These are phyloP conservation scores for Sisymbrium altissimum DNA, from an alignment of 345 rosid species.

Conservation along the genomic window DNA sequence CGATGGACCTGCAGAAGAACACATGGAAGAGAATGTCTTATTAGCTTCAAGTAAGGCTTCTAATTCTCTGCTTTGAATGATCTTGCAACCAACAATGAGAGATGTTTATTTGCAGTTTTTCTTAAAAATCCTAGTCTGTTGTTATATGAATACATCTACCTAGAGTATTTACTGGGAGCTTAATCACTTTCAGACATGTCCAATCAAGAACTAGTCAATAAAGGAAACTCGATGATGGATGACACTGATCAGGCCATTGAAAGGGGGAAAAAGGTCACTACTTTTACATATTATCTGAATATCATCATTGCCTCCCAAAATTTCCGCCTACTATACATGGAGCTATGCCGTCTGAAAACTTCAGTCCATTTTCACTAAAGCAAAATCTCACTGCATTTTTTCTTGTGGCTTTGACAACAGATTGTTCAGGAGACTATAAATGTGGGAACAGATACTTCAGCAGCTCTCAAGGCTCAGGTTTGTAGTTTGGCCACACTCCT, in stretches of 20 bases:
- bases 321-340: not conserved
- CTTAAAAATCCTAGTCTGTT: not conserved
- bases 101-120: not conserved
- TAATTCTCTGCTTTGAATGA: not conserved
- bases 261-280: constrained; percentile 66
- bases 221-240: constrained; percentile 79
- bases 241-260: constrained; percentile 96
- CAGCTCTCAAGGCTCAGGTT: constrained; percentile 93
- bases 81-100: constrained; percentile 9
- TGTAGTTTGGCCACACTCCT: constrained; percentile 12
- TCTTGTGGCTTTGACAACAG: constrained; percentile 36
- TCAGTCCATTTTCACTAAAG: not conserved
- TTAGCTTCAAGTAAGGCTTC: constrained; percentile 74
- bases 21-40: constrained; percentile 77
- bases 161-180: constrained; percentile 15
- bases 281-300: not conserved
- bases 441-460: constrained; percentile 88
- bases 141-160: not conserved
- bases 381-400: constrained; percentile 2
- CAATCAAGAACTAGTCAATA: constrained; percentile 69
- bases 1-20: constrained; percentile 80
- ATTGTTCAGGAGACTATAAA: constrained; percentile 82
- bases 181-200: constrained; percentile 64
- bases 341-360: not conserved
- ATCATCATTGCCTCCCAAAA: not conserved